Conservation (phyloP, 371 early-diverging fungal species). For the Rhizopus microsporus region DNA sequence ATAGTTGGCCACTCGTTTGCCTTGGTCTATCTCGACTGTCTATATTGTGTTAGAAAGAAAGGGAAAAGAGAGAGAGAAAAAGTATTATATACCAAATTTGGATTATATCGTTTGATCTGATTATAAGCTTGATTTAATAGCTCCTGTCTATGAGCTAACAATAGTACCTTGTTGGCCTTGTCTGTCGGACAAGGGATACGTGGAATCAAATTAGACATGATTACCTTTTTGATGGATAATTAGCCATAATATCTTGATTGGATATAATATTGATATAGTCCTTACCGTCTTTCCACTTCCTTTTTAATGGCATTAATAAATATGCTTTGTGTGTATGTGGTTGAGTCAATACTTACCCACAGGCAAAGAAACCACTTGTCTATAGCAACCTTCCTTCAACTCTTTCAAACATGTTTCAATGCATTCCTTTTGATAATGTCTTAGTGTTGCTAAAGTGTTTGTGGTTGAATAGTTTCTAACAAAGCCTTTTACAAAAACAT, state of each 20-base stretch:
- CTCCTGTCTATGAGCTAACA: constrained; percentile 89
- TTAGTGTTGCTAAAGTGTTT: constrained; percentile 25
- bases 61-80: no score
- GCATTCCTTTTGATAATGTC: constrained; percentile 85
- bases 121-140: constrained; percentile 77
- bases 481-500: not conserved
- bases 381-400: constrained; percentile 48
- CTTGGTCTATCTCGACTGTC: constrained; percentile 71
- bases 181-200: constrained; percentile 63
- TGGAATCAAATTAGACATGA: constrained; percentile 82
- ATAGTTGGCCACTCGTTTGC: constrained; percentile 53
- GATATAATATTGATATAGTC: not conserved
- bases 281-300: constrained; percentile 90
- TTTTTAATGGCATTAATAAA: constrained; percentile 24
- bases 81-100: constrained; percentile 64
- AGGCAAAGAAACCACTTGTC: constrained; percentile 82
- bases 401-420: constrained; percentile 64
- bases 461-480: constrained; percentile 9
- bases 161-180: constrained; percentile 71
- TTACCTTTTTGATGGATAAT: constrained; percentile 46
- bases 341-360: constrained; percentile 56
- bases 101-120: constrained; percentile 62
- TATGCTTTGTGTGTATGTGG: not conserved
- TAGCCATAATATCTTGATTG: not conserved
- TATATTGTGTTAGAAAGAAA: constrained; percentile 8